A percentile compares a stretch with the other conserved stretches of the same genome.
phyloP scores from a whole-genome alignment of 2,329 filamentous ascomycete species.

The Pseudogymnoascus sp. region DNA sequence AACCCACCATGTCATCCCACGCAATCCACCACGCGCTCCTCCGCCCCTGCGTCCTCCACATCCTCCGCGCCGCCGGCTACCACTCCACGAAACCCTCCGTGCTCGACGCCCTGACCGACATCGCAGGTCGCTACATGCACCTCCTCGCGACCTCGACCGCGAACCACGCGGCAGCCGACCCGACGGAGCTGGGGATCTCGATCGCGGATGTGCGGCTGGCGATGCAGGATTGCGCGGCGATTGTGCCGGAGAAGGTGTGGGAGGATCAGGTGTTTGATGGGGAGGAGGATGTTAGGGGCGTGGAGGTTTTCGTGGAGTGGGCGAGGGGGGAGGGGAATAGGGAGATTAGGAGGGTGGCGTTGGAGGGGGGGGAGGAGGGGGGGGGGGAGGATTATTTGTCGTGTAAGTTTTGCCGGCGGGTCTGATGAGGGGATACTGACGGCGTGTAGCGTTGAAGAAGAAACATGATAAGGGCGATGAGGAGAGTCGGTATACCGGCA shows the following conservation, averaged over 20 bases:
- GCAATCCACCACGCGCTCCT: constrained; percentile 65
- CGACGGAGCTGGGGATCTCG: constrained; percentile 38
- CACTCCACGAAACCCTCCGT: constrained; percentile 74
- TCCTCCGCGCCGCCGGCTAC: constrained; percentile 85
- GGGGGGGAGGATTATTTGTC: constrained; percentile 67
- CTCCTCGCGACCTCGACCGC: constrained; percentile 67
- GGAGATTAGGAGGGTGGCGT: constrained; percentile 75
- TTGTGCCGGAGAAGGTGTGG: constrained; percentile 59
- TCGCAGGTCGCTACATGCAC: constrained; percentile 72
- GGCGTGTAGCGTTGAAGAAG: constrained; percentile 56
- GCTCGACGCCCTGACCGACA: constrained; percentile 78
- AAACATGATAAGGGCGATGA: constrained; percentile 80
- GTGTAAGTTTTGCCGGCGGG: constrained; percentile 34
- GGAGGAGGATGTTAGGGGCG: constrained; percentile 69
- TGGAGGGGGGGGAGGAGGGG: constrained; percentile 56
- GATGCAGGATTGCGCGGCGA: constrained; percentile 68
- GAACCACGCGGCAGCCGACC: constrained; percentile 49
- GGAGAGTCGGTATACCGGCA: constrained; percentile 77
- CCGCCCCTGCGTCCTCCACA: constrained; percentile 80
- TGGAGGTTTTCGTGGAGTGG: constrained; percentile 75
- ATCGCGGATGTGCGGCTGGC: constrained; percentile 80
- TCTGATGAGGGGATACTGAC: constrained; percentile 36
- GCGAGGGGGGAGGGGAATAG: constrained; percentile 63
- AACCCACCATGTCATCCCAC: not conserved
- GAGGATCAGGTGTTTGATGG: constrained; percentile 58